Evolutionary conservation across 108 stramenopile genomes (phyloP), one percentile per base, ranked within the genome.

Genomic region (Conticribra guillardii): DNA sequence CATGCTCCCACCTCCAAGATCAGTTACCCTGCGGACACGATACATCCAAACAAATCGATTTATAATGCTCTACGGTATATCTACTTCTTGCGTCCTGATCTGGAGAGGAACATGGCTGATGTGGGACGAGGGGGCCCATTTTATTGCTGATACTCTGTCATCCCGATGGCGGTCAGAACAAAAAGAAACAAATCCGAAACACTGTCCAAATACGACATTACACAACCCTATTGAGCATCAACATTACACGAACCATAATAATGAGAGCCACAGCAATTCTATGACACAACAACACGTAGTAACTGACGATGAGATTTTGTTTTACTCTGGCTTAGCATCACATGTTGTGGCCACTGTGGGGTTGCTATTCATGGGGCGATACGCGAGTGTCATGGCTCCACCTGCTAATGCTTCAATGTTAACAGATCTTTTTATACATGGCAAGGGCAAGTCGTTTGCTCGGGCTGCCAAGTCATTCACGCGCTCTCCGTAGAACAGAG

Each of bases 91-190:
- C 60, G 77, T 90, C 18, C 59, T 90, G 60, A 49, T 90, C 4
- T 90, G 89, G 89, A 37, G 89, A 23, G 89, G 89, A 16, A 79
- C 88, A 1, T 89, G 88, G 88, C 41, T 89, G 49, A 60, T 84
- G 14, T 90, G 89, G 81, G 86, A 82, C 41, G 80, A 63, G 45
- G 72, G 33, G 15, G 50, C 31, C 17, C 53, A 53, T 41, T 27
- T 8, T 2, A 26, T 53, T 15, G 58, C 56, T 11, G 59, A 49
- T 51, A 18, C 46, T 26, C n/a, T n/a, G n/a, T n/a, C n/a, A n/a
- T n/a, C n/a, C n/a, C n/a, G n/a, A n/a, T 57, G 1, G 22, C 52
- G 22, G 37, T 11, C 52, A 55, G n/a, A 26, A 54, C 30, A 14
- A 41, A 23, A 26, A 37, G 30, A 17, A 15, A 18, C 32, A 24